Conservation (phyloP, 176 grass and related monocot species). For the Bolboschoenus planiculmis region DNA sequence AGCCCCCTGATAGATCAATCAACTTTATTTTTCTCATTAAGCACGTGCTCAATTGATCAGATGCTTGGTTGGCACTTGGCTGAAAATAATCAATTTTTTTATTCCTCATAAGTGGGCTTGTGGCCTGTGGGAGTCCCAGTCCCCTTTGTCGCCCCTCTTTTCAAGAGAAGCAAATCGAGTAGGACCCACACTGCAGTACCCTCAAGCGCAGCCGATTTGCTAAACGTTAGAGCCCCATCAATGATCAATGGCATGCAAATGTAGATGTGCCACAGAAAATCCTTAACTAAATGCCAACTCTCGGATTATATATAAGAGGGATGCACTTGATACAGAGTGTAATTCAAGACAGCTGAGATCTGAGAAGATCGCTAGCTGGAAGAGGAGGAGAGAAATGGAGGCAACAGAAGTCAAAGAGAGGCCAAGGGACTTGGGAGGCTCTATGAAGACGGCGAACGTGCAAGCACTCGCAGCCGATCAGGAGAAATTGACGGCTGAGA, state of each 20-base stretch:
- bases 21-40: not conserved
- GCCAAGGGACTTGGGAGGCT: not conserved
- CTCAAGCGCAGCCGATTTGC: not conserved
- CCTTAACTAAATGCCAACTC: not conserved
- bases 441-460: slow-evolving; percentile 29
- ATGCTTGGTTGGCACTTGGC: not conserved
- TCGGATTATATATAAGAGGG: not conserved
- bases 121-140: not conserved
- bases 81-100: too few relatives aligned
- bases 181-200: not conserved
- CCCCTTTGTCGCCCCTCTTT: not conserved
- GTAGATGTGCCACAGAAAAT: not conserved
- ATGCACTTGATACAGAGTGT: not conserved
- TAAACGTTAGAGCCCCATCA: not conserved
- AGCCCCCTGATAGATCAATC: not conserved
- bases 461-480: slow-evolving; percentile 27
- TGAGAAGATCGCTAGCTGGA: not conserved
- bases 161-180: not conserved
- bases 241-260: not conserved
- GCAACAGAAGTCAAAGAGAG: not conserved
- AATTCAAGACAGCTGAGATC: not conserved
- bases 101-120: too few relatives aligned
- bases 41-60: not conserved
- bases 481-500: not conserved
- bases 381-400: not conserved